Base-by-base conservation (phyloP, 495 filamentous ascomycete genomes). In the Aspergillus sclerotioniger region DNA sequence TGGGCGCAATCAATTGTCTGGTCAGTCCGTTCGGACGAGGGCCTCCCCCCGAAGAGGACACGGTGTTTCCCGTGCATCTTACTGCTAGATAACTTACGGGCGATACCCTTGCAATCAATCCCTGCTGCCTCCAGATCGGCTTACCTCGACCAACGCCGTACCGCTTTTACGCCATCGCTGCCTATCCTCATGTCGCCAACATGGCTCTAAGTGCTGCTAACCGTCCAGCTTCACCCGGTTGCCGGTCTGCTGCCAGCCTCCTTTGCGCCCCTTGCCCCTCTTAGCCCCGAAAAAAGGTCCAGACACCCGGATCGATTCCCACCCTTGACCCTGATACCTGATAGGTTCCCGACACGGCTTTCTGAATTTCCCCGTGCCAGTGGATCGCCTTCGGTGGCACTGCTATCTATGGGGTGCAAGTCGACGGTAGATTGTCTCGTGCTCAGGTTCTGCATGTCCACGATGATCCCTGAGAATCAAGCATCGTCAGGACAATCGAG, bases 21-120 rank as follows among this genome's bases (percentile, higher is more conserved):
- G 25, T 25, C 25, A 25, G 5, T 43, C 39, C 37, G 21, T 7
- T 32, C 50, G 31, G 10, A 20, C 57, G 51, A 54, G 54, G 60
- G 54, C 59, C 58, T 39, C 37, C 43, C 51, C 29, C 47, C 46
- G 53, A 69, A 74, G 60, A 78, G 76, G 76, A 77, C 76, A 78
- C 76, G 52, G 74, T 78, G 76, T 78, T 74, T 69, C 61, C 61
- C 64, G 58, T 54, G 45, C 19, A 59, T 37, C 45, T 48, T 32
- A 33, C 43, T n/a, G n/a, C n/a, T n/a, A n/a, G n/a, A n/a, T n/a
- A n/a, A n/a, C n/a, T n/a, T n/a, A n/a, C n/a, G n/a, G n/a, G n/a
- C n/a, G n/a, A n/a, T n/a, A n/a, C n/a, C n/a, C n/a, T n/a, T n/a
- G n/a, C n/a, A n/a, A n/a, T n/a, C n/a, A 25, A 25, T 25, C 25